Percentiles rank a stretch among this genome's conserved stretches.
Evolutionary conservation across 75 land plant species (phyloP).

Genomic region (Cunninghamia lanceolata): DNA sequence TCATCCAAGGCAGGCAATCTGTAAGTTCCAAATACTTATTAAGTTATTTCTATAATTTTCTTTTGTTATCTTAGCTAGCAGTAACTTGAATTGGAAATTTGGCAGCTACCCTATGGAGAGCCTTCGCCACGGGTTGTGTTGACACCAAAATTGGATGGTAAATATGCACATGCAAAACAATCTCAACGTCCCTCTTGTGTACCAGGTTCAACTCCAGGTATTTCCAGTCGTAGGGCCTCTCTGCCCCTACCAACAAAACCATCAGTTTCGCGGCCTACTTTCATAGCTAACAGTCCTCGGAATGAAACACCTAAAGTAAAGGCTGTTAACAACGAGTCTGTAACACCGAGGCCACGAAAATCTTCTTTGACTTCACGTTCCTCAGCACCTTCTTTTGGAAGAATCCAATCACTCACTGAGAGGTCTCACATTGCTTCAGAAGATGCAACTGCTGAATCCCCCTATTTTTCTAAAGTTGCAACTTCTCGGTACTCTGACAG

Average conservation of each 20-base stretch:
- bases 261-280: slow-evolving; percentile 1
- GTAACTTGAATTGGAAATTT: background rate
- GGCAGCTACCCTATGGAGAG: slow-evolving; percentile 8
- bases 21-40: slow-evolving; percentile 13
- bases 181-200: slow-evolving; percentile 2
- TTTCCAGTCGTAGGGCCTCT: slow-evolving; percentile 48
- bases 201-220: slow-evolving; percentile 8
- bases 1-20: slow-evolving; percentile 5
- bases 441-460: slow-evolving; percentile 6
- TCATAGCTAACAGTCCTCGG: background rate
- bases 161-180: slow-evolving; percentile 4
- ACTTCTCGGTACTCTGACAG: slow-evolving; percentile 9
- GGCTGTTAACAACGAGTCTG: background rate
- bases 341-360: slow-evolving; percentile 9
- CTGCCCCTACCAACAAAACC: slow-evolving; percentile 41
- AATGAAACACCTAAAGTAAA: slow-evolving; percentile 9
- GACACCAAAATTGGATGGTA: slow-evolving; percentile 2
- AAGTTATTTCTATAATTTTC: background rate
- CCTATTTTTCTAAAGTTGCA: background rate
- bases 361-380: background rate
- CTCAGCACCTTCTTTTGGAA: slow-evolving; percentile 9
- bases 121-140: slow-evolving; percentile 1
- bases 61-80: background rate
- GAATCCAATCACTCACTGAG: background rate
- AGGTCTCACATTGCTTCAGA: background rate